Base-by-base conservation (phyloP, 2,329 filamentous ascomycete species). In the Verticillium zaregamsianum region DNA sequence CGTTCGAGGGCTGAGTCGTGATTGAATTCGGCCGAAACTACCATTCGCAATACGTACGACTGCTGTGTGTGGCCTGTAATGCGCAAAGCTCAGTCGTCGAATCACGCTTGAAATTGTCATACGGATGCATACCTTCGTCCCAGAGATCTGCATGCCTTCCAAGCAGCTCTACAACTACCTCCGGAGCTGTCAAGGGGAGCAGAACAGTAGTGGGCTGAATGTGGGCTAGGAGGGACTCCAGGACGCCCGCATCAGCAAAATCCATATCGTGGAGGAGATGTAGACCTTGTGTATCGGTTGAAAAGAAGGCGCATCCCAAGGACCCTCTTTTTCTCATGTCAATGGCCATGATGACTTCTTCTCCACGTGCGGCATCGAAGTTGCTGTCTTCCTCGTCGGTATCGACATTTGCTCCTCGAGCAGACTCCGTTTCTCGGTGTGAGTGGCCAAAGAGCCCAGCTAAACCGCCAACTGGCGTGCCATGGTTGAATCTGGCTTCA, bases 231-330 rank as follows among this genome's bases (percentile, higher is more conserved):
- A 88, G 74, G 5, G 82, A 86, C 63, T 91, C 86, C n/a, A 90
- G 77, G 14, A 89, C 77, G 39, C 91, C 87, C n/a, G 86, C 72
- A n/a, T 86, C 87, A 5, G 88, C 89, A 66, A 86, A 80, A 17
- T 85, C 81, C 11, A 91, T 82, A 67, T 97, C 93, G 70, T 94
- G 88, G 71, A 96, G 87, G 54, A 97, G 80, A 62, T 85, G 89
- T 3, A 97, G 74, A 39, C 82, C 86, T 68, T 91, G 88, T 45
- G 92, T 86, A 31, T 82, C 77, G 6, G 88, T 87, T 56, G 89
- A 79, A 71, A 94, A 97, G 71, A 94, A 96, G 55, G 91, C 89
- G 72, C 93, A 97, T 0, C 94, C 94, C 20, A 97, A 81, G 0
- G 83, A 87, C 1, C 85, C 87, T 33, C 85, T 83, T n/a, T 88